A percentile compares a stretch with the other conserved stretches of the same genome.
These are phyloP conservation scores for Lotmaria passim DNA, from an alignment of 208 protist genomes.

Conservation along the genomic window DNA sequence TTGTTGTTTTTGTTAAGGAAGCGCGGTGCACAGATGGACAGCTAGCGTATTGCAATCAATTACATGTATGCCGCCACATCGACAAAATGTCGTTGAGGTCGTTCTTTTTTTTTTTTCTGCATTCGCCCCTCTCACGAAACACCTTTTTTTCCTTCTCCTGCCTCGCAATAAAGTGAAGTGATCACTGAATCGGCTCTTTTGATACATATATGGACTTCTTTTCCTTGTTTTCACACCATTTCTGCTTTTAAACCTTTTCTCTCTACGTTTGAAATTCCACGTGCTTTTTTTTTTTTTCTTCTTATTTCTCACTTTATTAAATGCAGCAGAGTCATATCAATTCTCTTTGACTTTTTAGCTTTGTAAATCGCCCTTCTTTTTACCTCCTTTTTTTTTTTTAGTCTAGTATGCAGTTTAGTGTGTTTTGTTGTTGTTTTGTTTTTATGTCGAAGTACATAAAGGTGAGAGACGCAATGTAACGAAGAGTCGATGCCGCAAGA, in stretches of 20 bases:
- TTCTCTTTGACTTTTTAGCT: background rate
- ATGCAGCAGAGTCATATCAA: background rate
- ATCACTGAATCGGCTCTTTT: no score
- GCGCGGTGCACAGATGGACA: no score
- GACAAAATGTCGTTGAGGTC: background rate
- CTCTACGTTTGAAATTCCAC: no score
- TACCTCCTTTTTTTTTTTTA: background rate
- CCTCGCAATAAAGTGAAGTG: no score
- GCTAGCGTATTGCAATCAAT: no score
- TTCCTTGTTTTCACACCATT: background rate
- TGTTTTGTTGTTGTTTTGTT: background rate
- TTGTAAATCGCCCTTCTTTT: background rate
- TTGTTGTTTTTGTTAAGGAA: background rate
- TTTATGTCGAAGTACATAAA: no score
- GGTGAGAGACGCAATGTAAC: no score
- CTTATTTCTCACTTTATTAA: background rate
- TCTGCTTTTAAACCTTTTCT: background rate
- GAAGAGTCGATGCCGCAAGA: no score
- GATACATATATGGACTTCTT: no score
- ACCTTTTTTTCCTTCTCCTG: background rate
- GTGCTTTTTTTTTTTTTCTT: constrained; percentile 13
- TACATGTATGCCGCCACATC: no score
- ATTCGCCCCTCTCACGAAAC: background rate
- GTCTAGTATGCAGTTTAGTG: background rate
- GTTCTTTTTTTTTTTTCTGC: constrained; percentile 1